Conservation (phyloP, 257 asterid species). For the Solanum ossicruentum region DNA sequence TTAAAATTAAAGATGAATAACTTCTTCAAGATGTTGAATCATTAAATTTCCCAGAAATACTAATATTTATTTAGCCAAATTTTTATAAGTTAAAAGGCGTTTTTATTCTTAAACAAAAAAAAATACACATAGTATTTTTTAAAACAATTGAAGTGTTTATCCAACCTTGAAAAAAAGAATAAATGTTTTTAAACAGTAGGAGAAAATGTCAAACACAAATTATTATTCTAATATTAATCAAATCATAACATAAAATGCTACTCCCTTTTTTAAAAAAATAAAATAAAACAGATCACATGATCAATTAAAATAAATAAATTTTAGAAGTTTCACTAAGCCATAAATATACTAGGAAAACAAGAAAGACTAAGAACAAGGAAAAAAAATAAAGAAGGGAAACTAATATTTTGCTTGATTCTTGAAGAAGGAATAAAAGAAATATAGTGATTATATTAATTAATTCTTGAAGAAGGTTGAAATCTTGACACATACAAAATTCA, state of each 20-base stretch:
- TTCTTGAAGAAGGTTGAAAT: background rate
- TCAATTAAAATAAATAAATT: background rate
- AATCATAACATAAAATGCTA: background rate
- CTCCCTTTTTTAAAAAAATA: too few relatives aligned
- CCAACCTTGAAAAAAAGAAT: background rate
- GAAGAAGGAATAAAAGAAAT: too few relatives aligned
- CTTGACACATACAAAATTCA: too few relatives aligned
- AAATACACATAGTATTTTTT: background rate
- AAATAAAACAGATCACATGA: too few relatives aligned
- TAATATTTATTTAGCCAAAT: background rate
- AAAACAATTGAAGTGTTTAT: background rate
- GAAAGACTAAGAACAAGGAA: background rate
- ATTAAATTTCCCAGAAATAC: background rate
- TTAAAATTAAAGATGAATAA: background rate
- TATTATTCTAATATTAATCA: background rate
- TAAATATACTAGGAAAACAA: background rate
- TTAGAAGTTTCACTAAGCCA: background rate
- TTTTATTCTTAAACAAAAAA: too few relatives aligned
- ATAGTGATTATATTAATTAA: too few relatives aligned
- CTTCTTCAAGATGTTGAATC: background rate
- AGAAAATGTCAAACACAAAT: background rate
- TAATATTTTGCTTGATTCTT: background rate
- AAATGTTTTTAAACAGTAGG: background rate
- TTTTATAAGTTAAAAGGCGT: background rate
- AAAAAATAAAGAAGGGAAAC: background rate